Evolutionary conservation across 441 rosid genomes (phyloP).

Genomic region (Populus hybrid): DNA sequence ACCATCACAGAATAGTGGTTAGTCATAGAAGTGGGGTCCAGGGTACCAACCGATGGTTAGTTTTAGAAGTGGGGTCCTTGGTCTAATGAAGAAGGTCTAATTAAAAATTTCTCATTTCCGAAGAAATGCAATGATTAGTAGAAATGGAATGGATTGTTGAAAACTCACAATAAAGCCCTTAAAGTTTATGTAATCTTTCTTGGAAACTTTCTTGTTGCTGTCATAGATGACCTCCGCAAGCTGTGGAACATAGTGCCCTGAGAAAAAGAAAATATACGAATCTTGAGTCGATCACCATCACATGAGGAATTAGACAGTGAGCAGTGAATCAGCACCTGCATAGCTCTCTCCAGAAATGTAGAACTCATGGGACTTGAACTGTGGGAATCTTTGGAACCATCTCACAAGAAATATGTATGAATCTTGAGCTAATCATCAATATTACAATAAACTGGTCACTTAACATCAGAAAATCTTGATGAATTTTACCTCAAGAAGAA

Average conservation of each 20-base stretch:
- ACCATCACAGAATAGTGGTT: too few species aligned
- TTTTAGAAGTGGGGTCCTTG: background rate
- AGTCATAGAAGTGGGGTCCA: too few species aligned
- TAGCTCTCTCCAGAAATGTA: slow-evolving; percentile 83
- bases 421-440: slow-evolving; percentile 45
- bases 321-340: slow-evolving; percentile 40
- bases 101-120: too few species aligned
- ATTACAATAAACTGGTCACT: background rate
- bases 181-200: slow-evolving; percentile 34
- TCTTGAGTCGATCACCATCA: background rate
- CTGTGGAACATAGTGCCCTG: slow-evolving; percentile 56
- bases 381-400: slow-evolving; percentile 77
- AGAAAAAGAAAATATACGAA: too few species aligned
- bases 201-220: slow-evolving; percentile 25
- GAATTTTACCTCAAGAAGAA: background rate
- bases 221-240: slow-evolving; percentile 39
- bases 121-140: background rate
- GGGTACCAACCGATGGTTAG: too few species aligned
- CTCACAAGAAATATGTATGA: slow-evolving; percentile 56
- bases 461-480: background rate
- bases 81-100: background rate
- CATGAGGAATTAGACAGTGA: background rate
- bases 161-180: slow-evolving; percentile 44
- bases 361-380: slow-evolving; percentile 65
- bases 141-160: background rate